Base-by-base conservation (phyloP, 2,329 filamentous ascomycete genomes). In the Aureobasidium sp. region DNA sequence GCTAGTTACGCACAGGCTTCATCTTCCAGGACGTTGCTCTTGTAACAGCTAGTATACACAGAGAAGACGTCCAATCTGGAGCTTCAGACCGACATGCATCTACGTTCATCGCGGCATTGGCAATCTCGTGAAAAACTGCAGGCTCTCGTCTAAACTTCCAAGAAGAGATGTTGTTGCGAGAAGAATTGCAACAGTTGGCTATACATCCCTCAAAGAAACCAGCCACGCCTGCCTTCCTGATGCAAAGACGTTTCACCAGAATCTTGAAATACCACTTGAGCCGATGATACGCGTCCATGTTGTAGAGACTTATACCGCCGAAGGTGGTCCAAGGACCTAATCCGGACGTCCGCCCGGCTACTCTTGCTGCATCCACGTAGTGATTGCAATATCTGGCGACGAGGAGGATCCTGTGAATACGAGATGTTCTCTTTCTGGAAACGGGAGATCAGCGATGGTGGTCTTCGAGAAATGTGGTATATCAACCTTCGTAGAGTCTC, bases 401-500 rank as follows among this genome's bases (percentile, higher is more conserved):
- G 23, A 27, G 37, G 20, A 55, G 36, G 51, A 41, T 55, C 7
- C 12, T 41, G 36, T 9, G n/a, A 46, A 36, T 46, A 46, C 53
- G 53, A 44, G 39, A 5, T 36, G 15, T 57, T 46, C 39, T 46
- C 41, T 36, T 57, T 57, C 53, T 57, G 53, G 53, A 57, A 57
- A 26, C 53, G 53, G 53, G 53, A 57, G 53, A 57, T 57, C 53
- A 57, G 17, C 53, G 39, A 57, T n/a, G 8, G 15, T 17, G 37
- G 12, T 13, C 51, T 55, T 42, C 51, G 51, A 55, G 51, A 55
- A 55, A 17, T 29, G 26, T 3, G n/a, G 8, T 29, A 29, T n/a
- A 7, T 17, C 41, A 37, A 26, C 23, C 23, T 41, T 41, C 36
- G 36, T 55, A 27, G 15, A 27, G 26, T 55, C 41, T 26, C 29